phyloP scores from a whole-genome alignment of 345 rosid genomes.

The Populus tremula region DNA sequence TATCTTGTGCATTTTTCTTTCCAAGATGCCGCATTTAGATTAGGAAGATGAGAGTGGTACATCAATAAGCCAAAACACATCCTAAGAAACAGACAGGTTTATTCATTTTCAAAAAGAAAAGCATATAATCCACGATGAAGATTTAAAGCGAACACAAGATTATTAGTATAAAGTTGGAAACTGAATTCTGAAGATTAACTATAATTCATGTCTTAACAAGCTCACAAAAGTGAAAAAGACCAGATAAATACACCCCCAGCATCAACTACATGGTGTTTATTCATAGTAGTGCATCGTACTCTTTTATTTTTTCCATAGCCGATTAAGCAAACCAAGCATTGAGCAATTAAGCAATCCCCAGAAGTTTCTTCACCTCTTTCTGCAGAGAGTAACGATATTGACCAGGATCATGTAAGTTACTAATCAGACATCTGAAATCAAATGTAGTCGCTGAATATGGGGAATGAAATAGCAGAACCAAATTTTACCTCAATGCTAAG shows the following conservation, averaged over 20 bases:
- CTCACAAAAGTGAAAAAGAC: not conserved
- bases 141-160: not conserved
- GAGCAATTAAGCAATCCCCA: constrained; percentile 26
- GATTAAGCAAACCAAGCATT: not conserved
- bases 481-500: constrained; percentile 76
- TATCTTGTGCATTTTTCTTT: not conserved
- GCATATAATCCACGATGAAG: not conserved
- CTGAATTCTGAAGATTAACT: not conserved
- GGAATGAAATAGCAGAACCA: not conserved
- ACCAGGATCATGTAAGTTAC: not conserved
- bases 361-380: constrained; percentile 73
- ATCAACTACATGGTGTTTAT: constrained; percentile 4
- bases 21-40: not conserved
- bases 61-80: not conserved
- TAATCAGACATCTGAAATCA: not conserved
- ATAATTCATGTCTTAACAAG: not conserved
- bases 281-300: not conserved
- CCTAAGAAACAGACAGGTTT: too few relatives aligned
- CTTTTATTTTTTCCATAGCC: not conserved
- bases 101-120: not conserved
- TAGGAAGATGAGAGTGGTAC: not conserved
- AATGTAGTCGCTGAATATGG: not conserved
- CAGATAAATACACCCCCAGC: not conserved
- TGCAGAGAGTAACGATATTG: constrained; percentile 29
- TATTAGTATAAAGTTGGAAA: not conserved